phyloP scores from a whole-genome alignment of 202 grass and related monocot genomes.

The Zoysia matrella region DNA sequence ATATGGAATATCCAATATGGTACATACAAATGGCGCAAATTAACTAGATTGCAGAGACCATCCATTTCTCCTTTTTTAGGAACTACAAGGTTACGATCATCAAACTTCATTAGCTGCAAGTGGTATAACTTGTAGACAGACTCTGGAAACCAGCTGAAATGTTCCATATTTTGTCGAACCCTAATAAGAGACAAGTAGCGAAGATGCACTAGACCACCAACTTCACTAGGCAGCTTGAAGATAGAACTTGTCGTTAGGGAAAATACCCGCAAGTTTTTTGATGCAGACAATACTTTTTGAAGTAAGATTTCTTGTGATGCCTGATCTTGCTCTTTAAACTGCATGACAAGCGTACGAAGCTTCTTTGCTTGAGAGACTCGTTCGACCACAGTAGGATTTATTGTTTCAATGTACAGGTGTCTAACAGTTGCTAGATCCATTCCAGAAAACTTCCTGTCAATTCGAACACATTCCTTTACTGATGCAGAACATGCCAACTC shows the following conservation, averaged over 20 bases:
- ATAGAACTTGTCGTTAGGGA: constrained; percentile 37
- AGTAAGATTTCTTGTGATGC: constrained; percentile 32
- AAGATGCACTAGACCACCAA: constrained; percentile 41
- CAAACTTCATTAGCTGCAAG: neutral
- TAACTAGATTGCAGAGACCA: neutral
- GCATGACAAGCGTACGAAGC: constrained; percentile 49
- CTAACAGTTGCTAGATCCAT: neutral
- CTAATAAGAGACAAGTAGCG: constrained; percentile 29
- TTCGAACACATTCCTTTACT: constrained; percentile 43
- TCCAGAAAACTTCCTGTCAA: constrained; percentile 4
- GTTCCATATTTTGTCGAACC: neutral
- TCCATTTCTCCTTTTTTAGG: constrained; percentile 1
- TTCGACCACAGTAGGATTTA: constrained; percentile 7
- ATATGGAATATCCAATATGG: neutral
- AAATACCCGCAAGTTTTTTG: constrained; percentile 30
- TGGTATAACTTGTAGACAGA: neutral
- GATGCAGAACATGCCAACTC: constrained; percentile 39
- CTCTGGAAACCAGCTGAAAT: neutral
- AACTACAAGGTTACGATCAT: neutral
- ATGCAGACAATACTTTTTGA: neutral
- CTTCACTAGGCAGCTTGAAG: constrained; percentile 22
- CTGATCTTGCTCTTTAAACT: constrained; percentile 44
- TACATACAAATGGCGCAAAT: constrained; percentile 12
- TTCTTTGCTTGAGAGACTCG: constrained; percentile 33
- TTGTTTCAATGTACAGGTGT: constrained; percentile 2